Conservation (phyloP, 352 stramenopile genomes). For the Phytopythium vexans region DNA sequence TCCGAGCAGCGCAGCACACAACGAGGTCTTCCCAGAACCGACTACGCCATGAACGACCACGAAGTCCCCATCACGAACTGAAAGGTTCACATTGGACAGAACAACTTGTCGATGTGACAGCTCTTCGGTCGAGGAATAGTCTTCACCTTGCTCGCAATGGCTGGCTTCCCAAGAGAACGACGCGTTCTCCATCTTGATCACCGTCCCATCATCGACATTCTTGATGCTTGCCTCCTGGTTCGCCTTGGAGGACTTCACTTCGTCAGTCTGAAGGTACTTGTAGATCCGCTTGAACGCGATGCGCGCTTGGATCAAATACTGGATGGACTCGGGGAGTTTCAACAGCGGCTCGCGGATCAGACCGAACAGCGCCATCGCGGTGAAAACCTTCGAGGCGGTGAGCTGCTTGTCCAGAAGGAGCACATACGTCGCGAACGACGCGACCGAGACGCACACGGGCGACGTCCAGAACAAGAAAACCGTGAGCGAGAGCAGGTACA, state of each 20-base stretch:
- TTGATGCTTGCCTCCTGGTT: constrained; percentile 14
- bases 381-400: constrained; percentile 29
- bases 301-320: constrained; percentile 4
- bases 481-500: constrained; percentile 57
- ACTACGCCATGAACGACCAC: constrained; percentile 5
- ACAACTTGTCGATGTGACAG: not conserved
- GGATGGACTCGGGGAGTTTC: constrained; percentile 11
- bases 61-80: constrained; percentile 3
- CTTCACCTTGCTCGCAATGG: constrained; percentile 19
- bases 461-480: constrained; percentile 47
- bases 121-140: constrained; percentile 5
- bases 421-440: constrained; percentile 28
- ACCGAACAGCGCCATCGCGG: constrained; percentile 13
- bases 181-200: constrained; percentile 21
- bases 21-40: constrained; percentile 1
- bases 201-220: constrained; percentile 8
- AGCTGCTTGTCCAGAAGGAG: constrained; percentile 24
- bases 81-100: not conserved
- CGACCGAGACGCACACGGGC: constrained; percentile 22
- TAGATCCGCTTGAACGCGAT: constrained; percentile 1
- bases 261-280: not conserved
- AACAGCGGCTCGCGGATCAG: constrained; percentile 8
- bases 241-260: not conserved
- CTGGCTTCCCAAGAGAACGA: constrained; percentile 31
- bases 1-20: constrained; percentile 4